A percentile compares a stretch with the other conserved stretches of the same genome.
phyloP scores from a whole-genome alignment of 306 rosid species.

The Vigna angularis region DNA sequence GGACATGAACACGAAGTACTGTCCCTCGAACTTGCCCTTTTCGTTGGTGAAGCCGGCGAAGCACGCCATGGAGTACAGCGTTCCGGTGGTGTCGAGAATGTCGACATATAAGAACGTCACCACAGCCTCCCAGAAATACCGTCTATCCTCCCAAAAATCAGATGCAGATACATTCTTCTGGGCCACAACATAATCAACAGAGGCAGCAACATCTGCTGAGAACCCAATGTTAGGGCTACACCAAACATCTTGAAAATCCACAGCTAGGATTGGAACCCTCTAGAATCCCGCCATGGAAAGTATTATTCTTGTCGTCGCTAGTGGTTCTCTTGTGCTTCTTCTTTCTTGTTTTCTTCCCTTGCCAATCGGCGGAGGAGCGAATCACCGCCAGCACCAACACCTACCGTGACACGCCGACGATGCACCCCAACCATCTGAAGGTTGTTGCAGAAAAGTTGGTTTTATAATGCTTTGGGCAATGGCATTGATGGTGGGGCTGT shows the following conservation, averaged over 20 bases:
- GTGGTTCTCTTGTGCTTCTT: conserved; percentile 57
- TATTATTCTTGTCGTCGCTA: conserved; percentile 19
- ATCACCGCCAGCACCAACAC: conserved; percentile 89
- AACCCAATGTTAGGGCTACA: conserved; percentile 96
- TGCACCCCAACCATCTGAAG: conserved; percentile 83
- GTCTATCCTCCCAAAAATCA: conserved; percentile 36
- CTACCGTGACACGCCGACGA: conserved; percentile 75
- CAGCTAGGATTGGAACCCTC: conserved; percentile 57
- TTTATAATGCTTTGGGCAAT: conserved; percentile 56
- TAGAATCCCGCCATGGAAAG: conserved; percentile 42
- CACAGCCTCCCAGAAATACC: conserved; percentile 87
- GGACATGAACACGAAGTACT: conserved; percentile 94
- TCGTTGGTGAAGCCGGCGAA: conserved; percentile 85
- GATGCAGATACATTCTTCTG: conserved; percentile 60
- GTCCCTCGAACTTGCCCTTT: conserved; percentile 83
- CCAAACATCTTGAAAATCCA: conserved; percentile 94
- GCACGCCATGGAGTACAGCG: conserved; percentile 88
- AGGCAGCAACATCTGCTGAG: conserved; percentile 74
- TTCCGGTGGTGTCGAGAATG: conserved; percentile 87
- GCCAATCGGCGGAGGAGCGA: conserved; percentile 92
- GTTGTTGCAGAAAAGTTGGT: conserved; percentile 68
- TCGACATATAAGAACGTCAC: conserved; percentile 88
- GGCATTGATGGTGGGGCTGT: conserved; percentile 40
- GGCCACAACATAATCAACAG: conserved; percentile 80
- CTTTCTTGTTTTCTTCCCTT: conserved; percentile 68